Conservation (phyloP, 2,329 filamentous ascomycete species). For the Colletotrichum costaricense region DNA sequence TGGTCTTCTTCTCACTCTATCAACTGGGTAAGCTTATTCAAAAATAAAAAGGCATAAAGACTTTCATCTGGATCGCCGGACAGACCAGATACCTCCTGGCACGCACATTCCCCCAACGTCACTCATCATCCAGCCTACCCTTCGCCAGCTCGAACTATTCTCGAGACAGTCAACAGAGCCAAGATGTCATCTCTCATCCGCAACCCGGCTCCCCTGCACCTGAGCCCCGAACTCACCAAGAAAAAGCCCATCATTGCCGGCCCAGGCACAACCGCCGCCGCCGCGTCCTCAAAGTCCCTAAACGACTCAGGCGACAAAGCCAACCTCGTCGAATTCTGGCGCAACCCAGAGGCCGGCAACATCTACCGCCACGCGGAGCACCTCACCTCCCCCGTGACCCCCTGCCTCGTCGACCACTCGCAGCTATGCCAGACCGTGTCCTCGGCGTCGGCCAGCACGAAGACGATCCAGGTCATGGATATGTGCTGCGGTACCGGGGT, state of each 20-base stretch:
- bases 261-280: neutral
- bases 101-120: no score
- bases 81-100: no score
- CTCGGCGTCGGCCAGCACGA: neutral
- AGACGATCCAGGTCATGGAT: neutral
- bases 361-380: conserved; percentile 10
- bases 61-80: no score
- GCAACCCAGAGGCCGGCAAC: conserved; percentile 1
- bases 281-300: neutral
- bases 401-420: neutral
- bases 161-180: neutral
- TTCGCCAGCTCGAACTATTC: neutral
- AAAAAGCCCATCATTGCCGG: neutral
- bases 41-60: no score
- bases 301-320: neutral
- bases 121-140: neutral
- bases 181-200: conserved; percentile 6
- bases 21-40: no score
- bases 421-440: neutral
- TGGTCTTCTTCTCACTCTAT: no score
- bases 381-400: conserved; percentile 1
- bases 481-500: conserved; percentile 22
- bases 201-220: neutral
- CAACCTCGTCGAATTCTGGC: conserved; percentile 5
- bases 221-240: neutral